phyloP scores from a whole-genome alignment of 2,329 filamentous ascomycete species.

The Biscogniauxia sp. region DNA sequence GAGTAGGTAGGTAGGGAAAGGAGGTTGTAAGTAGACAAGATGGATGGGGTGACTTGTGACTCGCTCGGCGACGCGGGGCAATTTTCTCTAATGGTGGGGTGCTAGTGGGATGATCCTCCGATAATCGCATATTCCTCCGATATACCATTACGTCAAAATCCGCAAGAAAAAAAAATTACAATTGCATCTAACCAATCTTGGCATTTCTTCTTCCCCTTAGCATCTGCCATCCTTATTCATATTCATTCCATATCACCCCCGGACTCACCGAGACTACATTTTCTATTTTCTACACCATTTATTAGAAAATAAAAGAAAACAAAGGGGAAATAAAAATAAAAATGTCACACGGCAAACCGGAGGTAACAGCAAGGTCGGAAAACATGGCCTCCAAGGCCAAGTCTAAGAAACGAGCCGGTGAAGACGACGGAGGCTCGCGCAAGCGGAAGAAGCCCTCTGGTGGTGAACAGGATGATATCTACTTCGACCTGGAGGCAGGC shows the following conservation, averaged over 20 bases:
- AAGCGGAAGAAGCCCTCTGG: constrained; percentile 57
- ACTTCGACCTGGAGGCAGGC: constrained; percentile 66
- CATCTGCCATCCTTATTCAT: too few species aligned
- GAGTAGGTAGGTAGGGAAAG: not conserved
- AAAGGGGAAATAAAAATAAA: not conserved
- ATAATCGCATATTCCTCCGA: constrained; percentile 21
- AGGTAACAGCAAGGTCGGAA: constrained; percentile 12
- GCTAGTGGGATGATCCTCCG: constrained; percentile 14
- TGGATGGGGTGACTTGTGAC: not conserved
- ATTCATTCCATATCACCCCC: too few species aligned
- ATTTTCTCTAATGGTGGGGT: constrained; percentile 20
- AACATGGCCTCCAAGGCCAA: constrained; percentile 28
- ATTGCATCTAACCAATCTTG: constrained; percentile 1
- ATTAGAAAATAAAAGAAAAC: not conserved
- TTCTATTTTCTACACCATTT: too few species aligned
- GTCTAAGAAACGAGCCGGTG: constrained; percentile 56
- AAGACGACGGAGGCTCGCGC: constrained; percentile 42
- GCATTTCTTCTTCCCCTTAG: not conserved
- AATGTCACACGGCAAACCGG: constrained; percentile 20
- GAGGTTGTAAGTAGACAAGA: not conserved
- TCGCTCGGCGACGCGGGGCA: constrained; percentile 22
- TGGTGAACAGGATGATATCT: constrained; percentile 49
- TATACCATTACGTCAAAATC: constrained; percentile 10
- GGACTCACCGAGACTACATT: not conserved
- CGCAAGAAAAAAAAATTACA: not conserved